phyloP scores from a whole-genome alignment of 257 asterid genomes.

The Nicotiana tabacum region DNA sequence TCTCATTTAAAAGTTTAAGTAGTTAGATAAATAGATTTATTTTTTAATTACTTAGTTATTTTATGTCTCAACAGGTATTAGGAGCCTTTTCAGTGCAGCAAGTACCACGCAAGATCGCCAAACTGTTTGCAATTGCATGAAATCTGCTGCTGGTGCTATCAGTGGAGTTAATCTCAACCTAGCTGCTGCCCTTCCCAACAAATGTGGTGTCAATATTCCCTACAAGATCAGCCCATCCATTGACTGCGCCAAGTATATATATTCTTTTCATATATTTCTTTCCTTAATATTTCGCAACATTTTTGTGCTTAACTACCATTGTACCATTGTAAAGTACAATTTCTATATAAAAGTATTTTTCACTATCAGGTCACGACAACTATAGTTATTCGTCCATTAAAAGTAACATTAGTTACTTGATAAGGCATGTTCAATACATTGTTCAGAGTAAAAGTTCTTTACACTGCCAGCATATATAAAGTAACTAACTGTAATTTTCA shows the following conservation, averaged over 20 bases:
- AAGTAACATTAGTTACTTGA: not conserved
- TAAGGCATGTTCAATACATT: not conserved
- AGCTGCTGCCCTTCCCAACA: constrained; percentile 41
- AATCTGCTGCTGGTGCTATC: constrained; percentile 31
- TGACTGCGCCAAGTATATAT: constrained; percentile 40
- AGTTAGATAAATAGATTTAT: not conserved
- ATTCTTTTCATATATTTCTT: not conserved
- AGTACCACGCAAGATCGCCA: constrained; percentile 37
- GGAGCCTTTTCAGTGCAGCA: constrained; percentile 26
- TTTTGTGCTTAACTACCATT: not conserved
- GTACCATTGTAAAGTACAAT: not conserved
- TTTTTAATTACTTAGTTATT: not conserved
- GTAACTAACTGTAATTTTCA: not conserved
- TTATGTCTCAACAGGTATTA: constrained; percentile 15
- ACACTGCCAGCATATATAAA: not conserved
- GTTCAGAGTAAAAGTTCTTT: too few species aligned
- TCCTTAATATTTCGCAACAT: not conserved
- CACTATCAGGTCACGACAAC: not conserved
- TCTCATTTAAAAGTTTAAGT: not conserved
- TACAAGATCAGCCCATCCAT: constrained; percentile 45
- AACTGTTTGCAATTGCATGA: constrained; percentile 50
- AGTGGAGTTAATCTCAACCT: constrained; percentile 10
- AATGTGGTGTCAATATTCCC: constrained; percentile 47
- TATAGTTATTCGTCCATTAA: not conserved
- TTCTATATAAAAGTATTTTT: not conserved